These are phyloP conservation scores for Xerocomus amazonicus DNA, from an alignment of 1,284 basidiomycete species.

Conservation along the genomic window DNA sequence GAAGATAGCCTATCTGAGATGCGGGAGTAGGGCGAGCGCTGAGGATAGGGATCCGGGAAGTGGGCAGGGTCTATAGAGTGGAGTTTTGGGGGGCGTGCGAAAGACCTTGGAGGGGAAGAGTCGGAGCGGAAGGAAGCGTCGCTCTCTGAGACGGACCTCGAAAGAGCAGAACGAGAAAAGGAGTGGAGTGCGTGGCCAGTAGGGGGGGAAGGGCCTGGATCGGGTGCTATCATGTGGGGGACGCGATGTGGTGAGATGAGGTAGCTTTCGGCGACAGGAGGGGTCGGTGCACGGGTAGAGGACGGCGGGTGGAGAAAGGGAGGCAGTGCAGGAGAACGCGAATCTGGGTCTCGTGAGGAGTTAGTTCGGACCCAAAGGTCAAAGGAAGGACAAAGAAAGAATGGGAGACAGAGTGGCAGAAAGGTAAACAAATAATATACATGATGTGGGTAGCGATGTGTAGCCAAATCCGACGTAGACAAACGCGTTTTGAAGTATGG, in stretches of 20 bases:
- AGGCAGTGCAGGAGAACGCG: constrained; percentile 30
- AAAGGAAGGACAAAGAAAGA: background rate
- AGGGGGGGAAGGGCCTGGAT: constrained; percentile 12
- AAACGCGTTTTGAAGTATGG: background rate
- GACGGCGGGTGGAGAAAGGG: constrained; percentile 13
- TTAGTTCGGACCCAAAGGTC: constrained; percentile 11
- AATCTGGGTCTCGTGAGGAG: constrained; percentile 24
- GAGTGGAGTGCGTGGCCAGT: constrained; percentile 19
- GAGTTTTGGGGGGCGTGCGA: constrained; percentile 46
- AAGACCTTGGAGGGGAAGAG: constrained; percentile 36
- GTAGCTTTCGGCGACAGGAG: background rate
- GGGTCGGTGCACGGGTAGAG: background rate
- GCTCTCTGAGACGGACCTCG: constrained; percentile 36
- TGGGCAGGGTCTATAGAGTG: constrained; percentile 56
- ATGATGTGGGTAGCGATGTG: constrained; percentile 1
- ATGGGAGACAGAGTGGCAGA: constrained; percentile 10
- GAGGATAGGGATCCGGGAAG: constrained; percentile 50
- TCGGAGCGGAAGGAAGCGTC: constrained; percentile 40
- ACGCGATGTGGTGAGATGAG: background rate
- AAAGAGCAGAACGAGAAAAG: constrained; percentile 29
- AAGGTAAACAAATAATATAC: constrained; percentile 19
- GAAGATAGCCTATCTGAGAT: constrained; percentile 39
- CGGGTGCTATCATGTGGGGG: constrained; percentile 18
- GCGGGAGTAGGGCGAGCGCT: constrained; percentile 30
- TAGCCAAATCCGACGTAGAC: constrained; percentile 3